Evolutionary conservation across 495 filamentous ascomycete species (phyloP).

Genomic region (Jackrogersella multiformis): DNA sequence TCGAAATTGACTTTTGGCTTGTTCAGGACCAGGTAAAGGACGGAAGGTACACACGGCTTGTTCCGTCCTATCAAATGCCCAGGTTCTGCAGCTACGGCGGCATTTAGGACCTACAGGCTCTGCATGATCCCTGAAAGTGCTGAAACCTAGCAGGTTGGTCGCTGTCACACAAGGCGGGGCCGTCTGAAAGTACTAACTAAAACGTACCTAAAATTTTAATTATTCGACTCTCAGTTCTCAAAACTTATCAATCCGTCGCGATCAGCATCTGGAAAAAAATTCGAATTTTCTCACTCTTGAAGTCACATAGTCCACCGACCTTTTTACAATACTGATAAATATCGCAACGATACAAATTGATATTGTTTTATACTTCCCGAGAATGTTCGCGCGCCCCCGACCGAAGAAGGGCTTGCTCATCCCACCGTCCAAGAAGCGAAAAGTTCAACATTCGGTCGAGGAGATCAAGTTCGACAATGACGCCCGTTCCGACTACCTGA

Average conservation of each 20-base stretch:
- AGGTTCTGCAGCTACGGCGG: constrained; percentile 11
- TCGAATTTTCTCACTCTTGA: not conserved
- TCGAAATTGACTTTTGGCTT: constrained; percentile 27
- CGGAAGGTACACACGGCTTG: constrained; percentile 24
- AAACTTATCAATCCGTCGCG: constrained; percentile 8
- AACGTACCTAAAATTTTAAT: not conserved
- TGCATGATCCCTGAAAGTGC: constrained; percentile 17
- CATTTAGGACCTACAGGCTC: constrained; percentile 16
- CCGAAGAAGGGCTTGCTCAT: constrained; percentile 56
- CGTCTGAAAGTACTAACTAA: constrained; percentile 2
- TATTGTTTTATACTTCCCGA: not conserved
- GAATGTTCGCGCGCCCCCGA: constrained; percentile 60
- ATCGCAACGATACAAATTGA: no score
- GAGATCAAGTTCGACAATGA: constrained; percentile 85
- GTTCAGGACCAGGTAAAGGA: not conserved
- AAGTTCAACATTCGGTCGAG: constrained; percentile 66
- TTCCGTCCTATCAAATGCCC: constrained; percentile 31
- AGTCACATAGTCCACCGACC: not conserved
- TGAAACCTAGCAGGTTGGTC: constrained; percentile 18
- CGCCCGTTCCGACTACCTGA: constrained; percentile 84
- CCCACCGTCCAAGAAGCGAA: constrained; percentile 72
- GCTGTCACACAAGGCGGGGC: constrained; percentile 14
- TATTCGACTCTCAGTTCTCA: constrained; percentile 13
- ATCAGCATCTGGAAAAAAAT: not conserved
- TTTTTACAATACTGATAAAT: no score